A percentile compares a stretch with the other conserved stretches of the same genome.
These are phyloP conservation scores for Akanthomyces dipterigenus DNA, from an alignment of 2,329 filamentous ascomycete genomes.

Conservation along the genomic window DNA sequence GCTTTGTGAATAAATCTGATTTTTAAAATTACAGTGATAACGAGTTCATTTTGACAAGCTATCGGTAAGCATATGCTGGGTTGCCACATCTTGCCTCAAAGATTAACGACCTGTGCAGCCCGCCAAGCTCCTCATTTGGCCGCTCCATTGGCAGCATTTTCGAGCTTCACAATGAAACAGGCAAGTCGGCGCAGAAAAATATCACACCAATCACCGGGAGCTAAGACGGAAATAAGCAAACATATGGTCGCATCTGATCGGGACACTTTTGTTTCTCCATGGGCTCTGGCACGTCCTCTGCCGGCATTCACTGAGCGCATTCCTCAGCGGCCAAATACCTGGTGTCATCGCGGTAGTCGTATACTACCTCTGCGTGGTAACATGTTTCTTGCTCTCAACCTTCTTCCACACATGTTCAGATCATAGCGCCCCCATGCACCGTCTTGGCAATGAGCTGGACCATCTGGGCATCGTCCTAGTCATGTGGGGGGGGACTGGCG, in stretches of 20 bases:
- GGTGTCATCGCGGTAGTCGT: slow-evolving; percentile 18
- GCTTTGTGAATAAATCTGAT: too few species aligned
- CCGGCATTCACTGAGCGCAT: too few species aligned
- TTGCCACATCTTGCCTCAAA: too few species aligned
- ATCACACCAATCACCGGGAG: too few species aligned
- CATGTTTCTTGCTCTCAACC: slow-evolving; percentile 22
- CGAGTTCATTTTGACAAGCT: slow-evolving; percentile 16
- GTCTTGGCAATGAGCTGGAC: slow-evolving; percentile 23
- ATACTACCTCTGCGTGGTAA: slow-evolving; percentile 20
- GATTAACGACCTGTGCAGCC: too few species aligned
- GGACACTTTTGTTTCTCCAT: slow-evolving; percentile 18
- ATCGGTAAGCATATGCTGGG: slow-evolving; percentile 13
- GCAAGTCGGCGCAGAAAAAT: too few species aligned
- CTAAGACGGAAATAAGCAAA: slow-evolving; percentile 16
- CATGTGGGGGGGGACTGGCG: slow-evolving; percentile 22
- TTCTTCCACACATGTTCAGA: slow-evolving; percentile 24
- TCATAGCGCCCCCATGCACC: slow-evolving; percentile 22
- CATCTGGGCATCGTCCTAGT: slow-evolving; percentile 25
- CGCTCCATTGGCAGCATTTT: slow-evolving; percentile 15
- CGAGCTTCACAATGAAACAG: slow-evolving; percentile 17
- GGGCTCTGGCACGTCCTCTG: slow-evolving; percentile 14
- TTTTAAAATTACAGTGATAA: slow-evolving; percentile 18
- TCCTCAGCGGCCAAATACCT: too few species aligned
- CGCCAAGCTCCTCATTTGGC: slow-evolving; percentile 15
- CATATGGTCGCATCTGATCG: slow-evolving; percentile 25